Evolutionary conservation across 2,329 filamentous ascomycete genomes (phyloP).

Genomic region (Lasiodiplodia citricola): DNA sequence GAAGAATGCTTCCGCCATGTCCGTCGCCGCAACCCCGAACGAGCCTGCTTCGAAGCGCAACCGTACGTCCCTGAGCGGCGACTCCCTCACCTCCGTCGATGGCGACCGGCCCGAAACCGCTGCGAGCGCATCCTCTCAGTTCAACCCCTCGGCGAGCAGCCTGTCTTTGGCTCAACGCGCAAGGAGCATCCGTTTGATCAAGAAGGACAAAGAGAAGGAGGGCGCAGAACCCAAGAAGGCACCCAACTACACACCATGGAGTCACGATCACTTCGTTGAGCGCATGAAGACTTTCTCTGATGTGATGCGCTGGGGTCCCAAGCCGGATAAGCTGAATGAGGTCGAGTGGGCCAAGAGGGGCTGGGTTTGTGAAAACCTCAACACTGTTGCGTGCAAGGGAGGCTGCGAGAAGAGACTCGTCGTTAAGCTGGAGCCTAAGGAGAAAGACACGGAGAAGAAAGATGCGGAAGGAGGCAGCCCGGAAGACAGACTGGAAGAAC

Average conservation of each 20-base stretch:
- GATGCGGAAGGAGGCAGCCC: conserved; percentile 43
- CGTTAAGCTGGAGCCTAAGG: conserved; percentile 70
- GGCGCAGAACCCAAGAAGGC: conserved; percentile 39
- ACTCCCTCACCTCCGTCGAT: conserved; percentile 31
- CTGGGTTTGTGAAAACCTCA: conserved; percentile 76
- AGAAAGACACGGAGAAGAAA: conserved; percentile 55
- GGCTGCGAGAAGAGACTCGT: conserved; percentile 84
- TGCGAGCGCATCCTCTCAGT: conserved; percentile 13
- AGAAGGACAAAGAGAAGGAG: conserved; percentile 27
- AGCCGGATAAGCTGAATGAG: conserved; percentile 83
- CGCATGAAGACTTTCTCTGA: conserved; percentile 88
- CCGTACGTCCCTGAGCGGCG: conserved; percentile 34
- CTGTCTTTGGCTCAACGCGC: conserved; percentile 25
- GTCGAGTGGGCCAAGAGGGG: conserved; percentile 94
- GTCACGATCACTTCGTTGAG: conserved; percentile 79
- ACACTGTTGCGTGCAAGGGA: conserved; percentile 80
- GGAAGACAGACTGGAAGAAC: conserved; percentile 56
- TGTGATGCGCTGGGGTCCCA: conserved; percentile 91
- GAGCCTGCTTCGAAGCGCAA: conserved; percentile 44
- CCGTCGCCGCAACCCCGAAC: conserved; percentile 33
- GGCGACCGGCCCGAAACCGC: neutral
- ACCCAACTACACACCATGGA: conserved; percentile 84
- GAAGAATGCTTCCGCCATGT: conserved; percentile 40
- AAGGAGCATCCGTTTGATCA: conserved; percentile 39
- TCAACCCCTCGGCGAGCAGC: conserved; percentile 25